phyloP scores from a whole-genome alignment of 2,329 filamentous ascomycete species.

The Aspergillus sp. region DNA sequence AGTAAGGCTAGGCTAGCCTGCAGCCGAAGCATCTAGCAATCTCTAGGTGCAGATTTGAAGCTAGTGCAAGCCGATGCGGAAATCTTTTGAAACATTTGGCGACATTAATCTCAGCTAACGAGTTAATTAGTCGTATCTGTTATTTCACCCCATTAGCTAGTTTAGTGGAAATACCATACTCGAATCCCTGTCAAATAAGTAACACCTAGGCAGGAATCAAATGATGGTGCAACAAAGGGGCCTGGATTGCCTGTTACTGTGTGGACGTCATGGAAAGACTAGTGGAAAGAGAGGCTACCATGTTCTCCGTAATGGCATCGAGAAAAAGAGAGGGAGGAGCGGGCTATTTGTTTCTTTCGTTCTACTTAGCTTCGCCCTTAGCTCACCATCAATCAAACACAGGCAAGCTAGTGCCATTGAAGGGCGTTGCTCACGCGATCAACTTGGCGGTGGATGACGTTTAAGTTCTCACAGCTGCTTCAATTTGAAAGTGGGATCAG shows the following conservation, averaged over 20 bases:
- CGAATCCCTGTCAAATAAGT: background rate
- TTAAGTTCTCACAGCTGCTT: background rate
- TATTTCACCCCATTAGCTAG: background rate
- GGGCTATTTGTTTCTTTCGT: background rate
- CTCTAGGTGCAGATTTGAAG: background rate
- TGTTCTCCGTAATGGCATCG: background rate
- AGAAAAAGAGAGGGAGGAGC: background rate
- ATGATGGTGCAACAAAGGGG: background rate
- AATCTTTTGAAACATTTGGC: background rate
- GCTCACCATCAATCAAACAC: background rate
- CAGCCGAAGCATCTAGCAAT: slow-evolving; percentile 1
- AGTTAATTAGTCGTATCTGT: background rate
- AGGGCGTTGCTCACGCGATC: slow-evolving; percentile 1
- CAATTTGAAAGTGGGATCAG: background rate
- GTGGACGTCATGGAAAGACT: no score
- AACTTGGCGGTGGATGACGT: background rate
- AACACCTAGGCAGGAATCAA: background rate
- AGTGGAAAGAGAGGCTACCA: no score
- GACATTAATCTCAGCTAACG: background rate
- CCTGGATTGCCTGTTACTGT: background rate
- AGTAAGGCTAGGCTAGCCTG: slow-evolving; percentile 1
- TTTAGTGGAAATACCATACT: background rate
- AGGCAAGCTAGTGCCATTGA: background rate
- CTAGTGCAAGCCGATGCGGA: background rate
- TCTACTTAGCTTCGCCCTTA: background rate